Percentiles rank a stretch among this genome's conserved stretches.
phyloP scores from a whole-genome alignment of 768 basidiomycete genomes.

The Russula abietina region DNA sequence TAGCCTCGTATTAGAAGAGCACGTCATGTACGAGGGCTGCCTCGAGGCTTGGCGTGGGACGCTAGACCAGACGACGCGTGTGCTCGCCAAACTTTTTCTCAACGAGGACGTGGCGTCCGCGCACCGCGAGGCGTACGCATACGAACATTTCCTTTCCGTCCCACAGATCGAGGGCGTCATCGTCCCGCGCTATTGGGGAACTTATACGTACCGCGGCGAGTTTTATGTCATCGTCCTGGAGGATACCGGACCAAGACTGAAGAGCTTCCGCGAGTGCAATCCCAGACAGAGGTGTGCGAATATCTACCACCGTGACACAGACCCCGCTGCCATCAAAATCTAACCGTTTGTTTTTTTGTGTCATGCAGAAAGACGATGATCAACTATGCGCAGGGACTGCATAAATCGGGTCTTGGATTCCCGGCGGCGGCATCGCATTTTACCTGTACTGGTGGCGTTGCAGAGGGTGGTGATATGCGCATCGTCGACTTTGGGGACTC shows the following conservation, averaged over 20 bases:
- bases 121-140: slow-evolving; percentile 10
- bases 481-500: slow-evolving; percentile 15
- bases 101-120: slow-evolving; percentile 15
- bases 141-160: slow-evolving; percentile 7
- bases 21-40: slow-evolving; percentile 10
- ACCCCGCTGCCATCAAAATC: background rate
- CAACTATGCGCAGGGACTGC: background rate
- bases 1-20: slow-evolving; percentile 9
- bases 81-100: slow-evolving; percentile 17
- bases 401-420: slow-evolving; percentile 10
- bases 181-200: slow-evolving; percentile 14
- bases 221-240: slow-evolving; percentile 15
- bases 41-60: slow-evolving; percentile 19
- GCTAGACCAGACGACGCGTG: slow-evolving; percentile 3
- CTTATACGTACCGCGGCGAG: slow-evolving; percentile 16
- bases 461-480: background rate
- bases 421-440: slow-evolving; percentile 10
- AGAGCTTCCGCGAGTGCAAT: slow-evolving; percentile 6
- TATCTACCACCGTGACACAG: too few species aligned
- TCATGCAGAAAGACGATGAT: background rate
- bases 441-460: background rate
- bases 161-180: slow-evolving; percentile 4
- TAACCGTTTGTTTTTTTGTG: background rate
- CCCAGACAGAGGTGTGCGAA: slow-evolving; percentile 9
- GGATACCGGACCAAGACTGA: slow-evolving; percentile 12